Percentiles rank a stretch among this genome's conserved stretches.
These are phyloP conservation scores for Plantago lanceolata DNA, from an alignment of 305 asterid genomes.

Conservation along the genomic window DNA sequence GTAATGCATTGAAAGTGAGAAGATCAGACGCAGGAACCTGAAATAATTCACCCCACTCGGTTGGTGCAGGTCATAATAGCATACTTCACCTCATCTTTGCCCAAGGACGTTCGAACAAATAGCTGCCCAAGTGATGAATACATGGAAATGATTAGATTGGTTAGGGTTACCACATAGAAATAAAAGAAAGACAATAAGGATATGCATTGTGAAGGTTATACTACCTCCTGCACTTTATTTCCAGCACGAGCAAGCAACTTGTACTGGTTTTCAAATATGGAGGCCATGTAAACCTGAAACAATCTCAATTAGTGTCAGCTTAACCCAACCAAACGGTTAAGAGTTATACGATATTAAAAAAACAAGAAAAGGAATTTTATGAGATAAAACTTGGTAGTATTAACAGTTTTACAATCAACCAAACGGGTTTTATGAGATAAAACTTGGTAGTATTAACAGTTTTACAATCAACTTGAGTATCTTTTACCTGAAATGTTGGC, in stretches of 20 bases:
- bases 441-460: background rate
- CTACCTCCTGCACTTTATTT: conserved; percentile 83
- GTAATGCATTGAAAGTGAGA: background rate
- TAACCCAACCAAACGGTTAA: conserved; percentile 2
- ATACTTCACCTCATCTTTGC: conserved; percentile 72
- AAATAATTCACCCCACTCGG: conserved; percentile 48
- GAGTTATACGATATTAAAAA: background rate
- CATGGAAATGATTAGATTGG: conserved; percentile 1
- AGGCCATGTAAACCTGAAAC: conserved; percentile 80
- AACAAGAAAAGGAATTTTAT: background rate
- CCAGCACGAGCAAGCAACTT: conserved; percentile 93
- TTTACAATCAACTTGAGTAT: conserved; percentile 8
- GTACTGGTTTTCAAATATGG: conserved; percentile 80
- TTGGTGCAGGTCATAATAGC: conserved; percentile 73
- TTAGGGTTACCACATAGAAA: background rate
- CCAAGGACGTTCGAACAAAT: conserved; percentile 59
- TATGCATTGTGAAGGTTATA: conserved; percentile 8
- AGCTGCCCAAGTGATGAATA: conserved; percentile 41
- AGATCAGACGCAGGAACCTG: conserved; percentile 6
- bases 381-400: too few relatives aligned
- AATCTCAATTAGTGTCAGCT: background rate
- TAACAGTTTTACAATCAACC: background rate
- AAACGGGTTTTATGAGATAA: too few relatives aligned
- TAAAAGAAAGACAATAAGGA: background rate
- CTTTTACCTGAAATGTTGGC: conserved; percentile 85